phyloP scores from a whole-genome alignment of 2,329 filamentous ascomycete genomes.

The Ascochyta rabiei region DNA sequence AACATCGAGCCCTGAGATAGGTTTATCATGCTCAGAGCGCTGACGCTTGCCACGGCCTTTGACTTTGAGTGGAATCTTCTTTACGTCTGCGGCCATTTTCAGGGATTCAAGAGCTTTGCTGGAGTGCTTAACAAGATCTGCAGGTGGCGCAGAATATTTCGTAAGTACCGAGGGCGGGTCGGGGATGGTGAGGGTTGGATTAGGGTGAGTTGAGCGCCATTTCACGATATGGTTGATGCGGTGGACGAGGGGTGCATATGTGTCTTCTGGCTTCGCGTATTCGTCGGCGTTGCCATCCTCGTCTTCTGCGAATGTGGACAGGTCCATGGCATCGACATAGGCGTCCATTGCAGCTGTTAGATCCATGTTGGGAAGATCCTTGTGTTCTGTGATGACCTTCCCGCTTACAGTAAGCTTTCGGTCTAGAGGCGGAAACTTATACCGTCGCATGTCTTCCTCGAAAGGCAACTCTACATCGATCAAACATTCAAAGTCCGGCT shows the following conservation, averaged over 20 bases:
- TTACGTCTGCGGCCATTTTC: conserved; percentile 75
- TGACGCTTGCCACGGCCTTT: conserved; percentile 70
- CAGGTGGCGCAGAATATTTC: conserved; percentile 74
- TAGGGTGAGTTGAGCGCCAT: conserved; percentile 77
- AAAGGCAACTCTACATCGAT: conserved; percentile 92
- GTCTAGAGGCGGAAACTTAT: conserved; percentile 89
- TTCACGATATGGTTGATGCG: conserved; percentile 85
- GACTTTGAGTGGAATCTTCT: conserved; percentile 78
- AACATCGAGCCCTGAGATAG: conserved; percentile 87
- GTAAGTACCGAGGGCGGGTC: conserved; percentile 57
- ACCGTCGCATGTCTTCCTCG: conserved; percentile 87
- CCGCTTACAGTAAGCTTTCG: conserved; percentile 87
- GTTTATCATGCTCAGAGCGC: conserved; percentile 71
- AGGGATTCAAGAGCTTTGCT: conserved; percentile 66
- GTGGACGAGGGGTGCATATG: conserved; percentile 85
- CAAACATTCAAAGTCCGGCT: conserved; percentile 80
- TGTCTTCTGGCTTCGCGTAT: conserved; percentile 79
- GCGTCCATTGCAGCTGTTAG: conserved; percentile 83
- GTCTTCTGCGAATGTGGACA: conserved; percentile 72
- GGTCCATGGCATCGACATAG: conserved; percentile 92
- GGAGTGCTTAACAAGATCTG: conserved; percentile 66
- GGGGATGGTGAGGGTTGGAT: conserved; percentile 67
- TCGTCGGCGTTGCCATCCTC: conserved; percentile 71
- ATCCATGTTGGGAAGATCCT: conserved; percentile 77
- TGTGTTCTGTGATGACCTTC: conserved; percentile 78